Evolutionary conservation across 139 green algal species (phyloP).

Genomic region (Chlamydomonas eustigma): DNA sequence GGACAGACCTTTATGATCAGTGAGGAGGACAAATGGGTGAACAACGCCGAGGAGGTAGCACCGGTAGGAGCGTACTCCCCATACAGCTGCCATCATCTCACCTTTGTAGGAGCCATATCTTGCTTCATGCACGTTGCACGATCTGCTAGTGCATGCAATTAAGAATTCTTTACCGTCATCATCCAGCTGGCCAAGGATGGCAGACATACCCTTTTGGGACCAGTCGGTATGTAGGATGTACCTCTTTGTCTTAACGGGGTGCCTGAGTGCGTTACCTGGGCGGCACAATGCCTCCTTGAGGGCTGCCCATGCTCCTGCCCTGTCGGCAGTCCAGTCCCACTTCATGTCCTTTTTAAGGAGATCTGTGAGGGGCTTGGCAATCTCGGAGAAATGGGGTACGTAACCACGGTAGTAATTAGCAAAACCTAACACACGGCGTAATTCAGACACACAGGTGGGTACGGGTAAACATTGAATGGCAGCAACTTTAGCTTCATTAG

Average conservation of each 20-base stretch:
- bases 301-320: neutral
- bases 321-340: constrained; percentile 18
- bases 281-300: constrained; percentile 17
- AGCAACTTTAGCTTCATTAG: neutral
- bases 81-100: constrained; percentile 32
- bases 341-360: constrained; percentile 22
- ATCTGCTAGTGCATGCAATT: constrained; percentile 25
- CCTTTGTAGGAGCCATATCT: constrained; percentile 21
- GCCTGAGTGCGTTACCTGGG: constrained; percentile 6
- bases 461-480: constrained; percentile 28
- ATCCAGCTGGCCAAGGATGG: constrained; percentile 35
- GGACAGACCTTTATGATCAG: constrained; percentile 10
- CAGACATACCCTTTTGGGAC: constrained; percentile 16
- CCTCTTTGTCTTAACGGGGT: neutral
- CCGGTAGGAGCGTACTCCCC: constrained; percentile 20
- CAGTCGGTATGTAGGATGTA: constrained; percentile 30
- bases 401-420: constrained; percentile 46
- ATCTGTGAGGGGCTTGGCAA: constrained; percentile 22
- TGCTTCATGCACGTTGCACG: constrained; percentile 21
- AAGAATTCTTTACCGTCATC: constrained; percentile 26
- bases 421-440: constrained; percentile 33
- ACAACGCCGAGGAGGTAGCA: constrained; percentile 25
- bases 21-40: neutral
- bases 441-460: constrained; percentile 20
- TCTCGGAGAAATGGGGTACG: constrained; percentile 25